A percentile compares a stretch with the other conserved stretches of the same genome.
These are phyloP conservation scores for Debaryomyces coudertii DNA, from an alignment of 1,139 yeast species.

Conservation along the genomic window DNA sequence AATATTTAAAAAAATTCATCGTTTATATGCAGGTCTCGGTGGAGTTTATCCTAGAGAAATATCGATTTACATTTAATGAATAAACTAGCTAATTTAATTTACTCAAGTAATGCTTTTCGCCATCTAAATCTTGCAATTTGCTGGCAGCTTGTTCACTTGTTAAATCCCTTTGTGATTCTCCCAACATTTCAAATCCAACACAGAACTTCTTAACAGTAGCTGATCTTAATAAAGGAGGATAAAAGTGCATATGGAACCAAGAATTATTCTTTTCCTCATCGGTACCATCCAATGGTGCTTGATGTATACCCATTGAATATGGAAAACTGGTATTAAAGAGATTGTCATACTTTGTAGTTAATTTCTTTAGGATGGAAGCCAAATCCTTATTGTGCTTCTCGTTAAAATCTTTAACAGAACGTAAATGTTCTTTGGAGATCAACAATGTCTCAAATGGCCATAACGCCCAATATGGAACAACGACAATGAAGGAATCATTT, in stretches of 20 bases:
- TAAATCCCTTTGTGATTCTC: constrained; percentile 78
- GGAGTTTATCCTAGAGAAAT: neutral
- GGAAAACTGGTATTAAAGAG: constrained; percentile 73
- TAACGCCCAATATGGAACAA: constrained; percentile 82
- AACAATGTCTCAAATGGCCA: constrained; percentile 82
- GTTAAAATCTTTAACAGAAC: constrained; percentile 54
- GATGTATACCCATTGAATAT: constrained; percentile 82
- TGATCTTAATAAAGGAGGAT: constrained; percentile 74
- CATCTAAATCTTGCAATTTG: constrained; percentile 50
- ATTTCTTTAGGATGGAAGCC: constrained; percentile 54
- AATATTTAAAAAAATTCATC: constrained; percentile 1
- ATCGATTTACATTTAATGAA: neutral
- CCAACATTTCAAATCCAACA: constrained; percentile 79
- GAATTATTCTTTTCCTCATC: constrained; percentile 45
- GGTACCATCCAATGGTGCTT: constrained; percentile 57
- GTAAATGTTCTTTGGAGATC: constrained; percentile 56
- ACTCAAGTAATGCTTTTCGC: constrained; percentile 39
- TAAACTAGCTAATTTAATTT: constrained; percentile 8
- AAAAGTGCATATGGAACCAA: constrained; percentile 79
- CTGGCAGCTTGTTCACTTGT: constrained; percentile 78
- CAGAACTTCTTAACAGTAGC: constrained; percentile 77
- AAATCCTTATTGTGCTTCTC: constrained; percentile 56
- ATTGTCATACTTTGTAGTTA: constrained; percentile 73
- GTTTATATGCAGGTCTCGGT: constrained; percentile 4
- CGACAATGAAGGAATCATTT: constrained; percentile 67